Conservation (phyloP, 139 green algal species). For the Haematococcus lacustris region DNA sequence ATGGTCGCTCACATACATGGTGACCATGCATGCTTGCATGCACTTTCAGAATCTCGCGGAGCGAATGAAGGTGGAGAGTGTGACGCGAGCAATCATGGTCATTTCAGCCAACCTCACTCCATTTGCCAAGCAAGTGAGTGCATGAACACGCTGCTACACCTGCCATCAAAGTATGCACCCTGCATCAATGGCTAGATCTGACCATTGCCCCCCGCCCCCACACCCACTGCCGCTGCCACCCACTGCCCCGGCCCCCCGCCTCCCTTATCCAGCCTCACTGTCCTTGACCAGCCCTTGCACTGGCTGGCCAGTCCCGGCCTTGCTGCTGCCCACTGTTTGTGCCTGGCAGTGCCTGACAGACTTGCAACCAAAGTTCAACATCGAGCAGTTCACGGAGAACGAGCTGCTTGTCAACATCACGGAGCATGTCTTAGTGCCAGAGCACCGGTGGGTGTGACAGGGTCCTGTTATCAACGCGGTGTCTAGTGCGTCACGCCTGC, state of each 20-base stretch:
- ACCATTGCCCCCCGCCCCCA: too few species aligned
- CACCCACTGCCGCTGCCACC: too few species aligned
- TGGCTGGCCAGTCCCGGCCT: too few species aligned
- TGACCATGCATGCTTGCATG: not conserved
- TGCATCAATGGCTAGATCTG: too few species aligned
- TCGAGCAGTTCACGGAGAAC: constrained; percentile 83
- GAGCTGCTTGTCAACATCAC: constrained; percentile 98
- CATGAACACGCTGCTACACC: too few species aligned
- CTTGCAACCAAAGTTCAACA: constrained; percentile 26
- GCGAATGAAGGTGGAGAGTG: constrained; percentile 79
- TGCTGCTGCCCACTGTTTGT: too few species aligned
- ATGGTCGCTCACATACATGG: not conserved
- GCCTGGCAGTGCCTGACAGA: constrained; percentile 15
- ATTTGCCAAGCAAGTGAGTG: constrained; percentile 41
- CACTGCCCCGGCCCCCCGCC: too few species aligned
- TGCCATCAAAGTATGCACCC: too few species aligned
- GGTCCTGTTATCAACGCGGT: too few species aligned
- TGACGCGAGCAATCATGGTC: constrained; percentile 82
- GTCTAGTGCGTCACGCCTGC: too few species aligned
- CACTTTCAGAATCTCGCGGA: constrained; percentile 55
- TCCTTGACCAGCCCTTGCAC: too few species aligned
- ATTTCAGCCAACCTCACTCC: constrained; percentile 48
- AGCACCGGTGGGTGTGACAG: constrained; percentile 76
- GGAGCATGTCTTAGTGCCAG: constrained; percentile 44
- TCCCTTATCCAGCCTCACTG: too few species aligned